These are phyloP conservation scores for Candida nitratophila DNA, from an alignment of 805 yeast genomes.

Conservation along the genomic window DNA sequence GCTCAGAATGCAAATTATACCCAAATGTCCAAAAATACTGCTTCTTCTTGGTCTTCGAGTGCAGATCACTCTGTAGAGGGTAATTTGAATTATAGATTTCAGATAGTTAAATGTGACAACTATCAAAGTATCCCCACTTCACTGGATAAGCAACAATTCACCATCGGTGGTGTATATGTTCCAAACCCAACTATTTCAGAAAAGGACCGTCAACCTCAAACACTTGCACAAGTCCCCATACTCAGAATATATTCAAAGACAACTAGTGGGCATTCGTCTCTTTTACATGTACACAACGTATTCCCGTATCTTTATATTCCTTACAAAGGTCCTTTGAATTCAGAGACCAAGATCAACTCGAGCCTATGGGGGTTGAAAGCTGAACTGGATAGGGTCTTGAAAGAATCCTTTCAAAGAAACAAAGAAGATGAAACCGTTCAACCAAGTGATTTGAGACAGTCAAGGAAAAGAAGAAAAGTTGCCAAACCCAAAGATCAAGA, in stretches of 20 bases:
- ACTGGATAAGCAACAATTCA: constrained; percentile 38
- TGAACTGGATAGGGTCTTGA: constrained; percentile 38
- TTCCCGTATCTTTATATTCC: constrained; percentile 76
- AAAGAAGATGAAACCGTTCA: constrained; percentile 2
- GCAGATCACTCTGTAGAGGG: not conserved
- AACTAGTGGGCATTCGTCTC: constrained; percentile 48
- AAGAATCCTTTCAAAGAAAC: constrained; percentile 28
- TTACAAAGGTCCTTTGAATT: constrained; percentile 35
- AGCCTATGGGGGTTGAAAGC: constrained; percentile 33
- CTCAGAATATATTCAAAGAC: constrained; percentile 71
- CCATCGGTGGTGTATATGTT: constrained; percentile 19
- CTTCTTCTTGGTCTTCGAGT: not conserved
- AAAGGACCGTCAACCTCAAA: not conserved
- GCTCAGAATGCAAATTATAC: too few relatives aligned
- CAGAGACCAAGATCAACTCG: constrained; percentile 12
- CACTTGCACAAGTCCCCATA: constrained; percentile 55
- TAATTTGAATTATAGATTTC: constrained; percentile 32
- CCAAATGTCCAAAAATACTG: not conserved
- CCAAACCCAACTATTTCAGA: constrained; percentile 4
- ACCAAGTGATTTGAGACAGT: constrained; percentile 4
- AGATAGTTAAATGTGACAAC: constrained; percentile 58
- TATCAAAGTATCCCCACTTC: constrained; percentile 51
- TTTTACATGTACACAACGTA: constrained; percentile 75
- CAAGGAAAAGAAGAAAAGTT: constrained; percentile 4
- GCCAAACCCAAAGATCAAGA: constrained; percentile 3